Base-by-base conservation (phyloP, 2,329 filamentous ascomycete genomes). In the Exophiala bonariae region DNA sequence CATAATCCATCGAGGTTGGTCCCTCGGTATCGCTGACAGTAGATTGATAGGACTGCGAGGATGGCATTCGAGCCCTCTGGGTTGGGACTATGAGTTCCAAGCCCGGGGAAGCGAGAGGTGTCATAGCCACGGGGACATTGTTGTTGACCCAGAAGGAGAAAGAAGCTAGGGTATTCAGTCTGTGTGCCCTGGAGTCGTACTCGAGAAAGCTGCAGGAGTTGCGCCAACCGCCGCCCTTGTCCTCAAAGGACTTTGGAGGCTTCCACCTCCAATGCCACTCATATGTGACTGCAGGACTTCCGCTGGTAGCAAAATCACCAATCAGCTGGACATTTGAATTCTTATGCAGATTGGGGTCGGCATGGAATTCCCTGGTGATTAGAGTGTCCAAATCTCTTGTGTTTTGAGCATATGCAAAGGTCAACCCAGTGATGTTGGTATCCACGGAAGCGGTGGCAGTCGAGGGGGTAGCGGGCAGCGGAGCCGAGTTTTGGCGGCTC, bases 191-290 rank as follows among this genome's bases (percentile, higher is more conserved):
- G 63, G 93, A 87, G 68, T 99, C 91, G 64, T 99, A 99, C 69
- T 99, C 93, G 59, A 97, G 86, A 70, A 99, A 96, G 66, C 89
- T 96, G 76, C 93, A 97, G 60, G 86, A 87, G 64, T 95, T 97
- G 63, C 89, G 87, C 92, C 93, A 99, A 35, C 93, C 93, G 47
- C 90, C 89, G 22, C 87, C 88, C 61, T 82, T 82, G 64, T 96
- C 91, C 63, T 96, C 91, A 13, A 74, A 71, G 11, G 73, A 63
- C 74, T 89, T 95, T 30, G 93, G 93, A 7, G 93, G 89, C 64
- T 87, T 89, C 90, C 92, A 99, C 74, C 86, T 93, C 93, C 93
- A 99, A 6, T 86, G 85, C 90, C 92, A 99, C 56, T 92, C 86
- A 64, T 96, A 96, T 26, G 89, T 84, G 22, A 95, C 85, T 2